A percentile compares a stretch with the other conserved stretches of the same genome.
Evolutionary conservation across 2,329 filamentous ascomycete genomes (phyloP).

Genomic region (Aspergillus persii): DNA sequence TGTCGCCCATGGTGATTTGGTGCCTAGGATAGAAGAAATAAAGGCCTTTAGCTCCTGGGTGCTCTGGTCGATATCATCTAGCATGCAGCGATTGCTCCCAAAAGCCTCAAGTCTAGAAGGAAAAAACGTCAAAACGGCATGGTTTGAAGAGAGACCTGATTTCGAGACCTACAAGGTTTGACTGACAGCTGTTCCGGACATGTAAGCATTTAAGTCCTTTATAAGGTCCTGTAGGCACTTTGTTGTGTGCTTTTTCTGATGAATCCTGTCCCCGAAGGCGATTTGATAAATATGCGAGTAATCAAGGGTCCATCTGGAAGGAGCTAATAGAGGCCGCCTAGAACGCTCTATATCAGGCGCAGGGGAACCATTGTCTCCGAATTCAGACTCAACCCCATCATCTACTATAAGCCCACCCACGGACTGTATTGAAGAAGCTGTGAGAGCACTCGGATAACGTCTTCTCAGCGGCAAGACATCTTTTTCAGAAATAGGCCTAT

Average conservation of each 20-base stretch:
- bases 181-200: conserved; percentile 12
- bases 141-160: not conserved
- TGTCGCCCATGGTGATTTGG: not conserved
- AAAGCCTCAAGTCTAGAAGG: conserved; percentile 33
- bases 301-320: conserved; percentile 30
- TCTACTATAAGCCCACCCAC: conserved; percentile 37
- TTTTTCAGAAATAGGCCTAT: conserved; percentile 13
- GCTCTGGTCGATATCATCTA: conserved; percentile 39
- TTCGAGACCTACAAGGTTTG: conserved; percentile 30
- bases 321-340: conserved; percentile 11
- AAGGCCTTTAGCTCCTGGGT: conserved; percentile 29
- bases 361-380: conserved; percentile 4
- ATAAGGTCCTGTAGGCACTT: conserved; percentile 25
- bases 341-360: conserved; percentile 9
- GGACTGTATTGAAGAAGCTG: conserved; percentile 7
- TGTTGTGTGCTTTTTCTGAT: not conserved
- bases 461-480: conserved; percentile 24
- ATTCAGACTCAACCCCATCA: conserved; percentile 34
- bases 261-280: conserved; percentile 17
- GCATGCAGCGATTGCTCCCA: conserved; percentile 17
- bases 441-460: conserved; percentile 15
- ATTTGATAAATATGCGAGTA: conserved; percentile 28
- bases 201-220: conserved; percentile 15
- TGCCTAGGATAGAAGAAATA: conserved; percentile 13
- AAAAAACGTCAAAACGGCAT: conserved; percentile 4